Evolutionary conservation across 2,329 filamentous ascomycete species (phyloP).

Genomic region (Escovopsis sp.): DNA sequence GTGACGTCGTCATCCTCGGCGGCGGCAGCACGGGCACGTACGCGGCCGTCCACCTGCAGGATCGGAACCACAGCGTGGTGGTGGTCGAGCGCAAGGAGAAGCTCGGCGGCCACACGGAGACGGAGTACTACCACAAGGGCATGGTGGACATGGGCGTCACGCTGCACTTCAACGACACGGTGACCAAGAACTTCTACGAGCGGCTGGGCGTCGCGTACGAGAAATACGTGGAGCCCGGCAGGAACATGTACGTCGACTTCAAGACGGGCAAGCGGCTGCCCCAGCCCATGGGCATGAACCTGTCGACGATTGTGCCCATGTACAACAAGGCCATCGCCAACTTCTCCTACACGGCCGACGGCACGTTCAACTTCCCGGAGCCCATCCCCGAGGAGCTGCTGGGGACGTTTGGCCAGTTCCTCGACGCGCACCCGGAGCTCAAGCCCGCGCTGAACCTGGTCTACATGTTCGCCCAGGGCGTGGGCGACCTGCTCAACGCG

Average conservation of each 20-base stretch:
- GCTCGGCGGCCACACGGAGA: conserved; percentile 29
- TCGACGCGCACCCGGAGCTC: conserved; percentile 24
- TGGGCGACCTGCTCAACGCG: conserved; percentile 14
- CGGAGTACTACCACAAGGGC: conserved; percentile 8
- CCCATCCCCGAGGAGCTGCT: conserved; percentile 29
- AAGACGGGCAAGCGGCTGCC: conserved; percentile 2
- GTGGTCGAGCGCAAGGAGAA: conserved; percentile 23
- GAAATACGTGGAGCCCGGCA: conserved; percentile 2
- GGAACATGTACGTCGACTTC: conserved; percentile 11
- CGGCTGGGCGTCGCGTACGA: conserved; percentile 16
- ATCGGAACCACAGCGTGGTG: conserved; percentile 21
- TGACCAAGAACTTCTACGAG: conserved; percentile 21
- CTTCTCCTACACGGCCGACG: conserved; percentile 2
- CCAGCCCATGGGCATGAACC: not conserved
- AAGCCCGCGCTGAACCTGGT: conserved; percentile 19
- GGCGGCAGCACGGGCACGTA: conserved; percentile 27
- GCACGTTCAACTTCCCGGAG: conserved; percentile 20
- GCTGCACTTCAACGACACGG: conserved; percentile 18
- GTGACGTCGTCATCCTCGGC: conserved; percentile 22
- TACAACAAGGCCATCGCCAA: conserved; percentile 1
- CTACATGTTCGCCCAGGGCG: conserved; percentile 19
- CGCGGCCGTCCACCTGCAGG: conserved; percentile 23
- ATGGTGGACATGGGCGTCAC: conserved; percentile 16
- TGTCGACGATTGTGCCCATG: not conserved
- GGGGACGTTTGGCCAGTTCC: conserved; percentile 26